A percentile compares a stretch with the other conserved stretches of the same genome.
Conservation (phyloP, 139 green algal species). For the Tetraselmis chui region DNA sequence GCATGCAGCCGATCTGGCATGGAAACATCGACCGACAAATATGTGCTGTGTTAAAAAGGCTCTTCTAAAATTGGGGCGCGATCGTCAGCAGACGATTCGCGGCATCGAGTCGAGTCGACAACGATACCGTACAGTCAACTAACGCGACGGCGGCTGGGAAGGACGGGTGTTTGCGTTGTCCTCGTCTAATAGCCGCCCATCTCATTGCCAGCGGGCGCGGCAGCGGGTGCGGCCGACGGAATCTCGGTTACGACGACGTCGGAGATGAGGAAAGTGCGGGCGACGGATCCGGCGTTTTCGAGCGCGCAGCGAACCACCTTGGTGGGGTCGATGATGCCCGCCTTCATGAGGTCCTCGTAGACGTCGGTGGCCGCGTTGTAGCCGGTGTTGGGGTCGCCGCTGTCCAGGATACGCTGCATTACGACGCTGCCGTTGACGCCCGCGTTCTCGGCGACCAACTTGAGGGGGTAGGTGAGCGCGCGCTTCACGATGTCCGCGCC, state of each 20-base stretch:
- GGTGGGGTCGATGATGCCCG: conserved; percentile 98
- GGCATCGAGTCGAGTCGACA: no score
- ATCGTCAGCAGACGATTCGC: no score
- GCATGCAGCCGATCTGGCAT: no score
- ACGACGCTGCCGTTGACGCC: conserved; percentile 95
- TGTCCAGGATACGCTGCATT: conserved; percentile 70
- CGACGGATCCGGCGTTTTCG: conserved; percentile 93
- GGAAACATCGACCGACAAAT: no score
- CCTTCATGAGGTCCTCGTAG: conserved; percentile 91
- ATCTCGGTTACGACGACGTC: conserved; percentile 88
- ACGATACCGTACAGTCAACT: no score
- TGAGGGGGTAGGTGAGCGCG: conserved; percentile 85
- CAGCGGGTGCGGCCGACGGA: conserved; percentile 56
- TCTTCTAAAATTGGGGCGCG: no score
- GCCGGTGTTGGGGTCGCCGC: conserved; percentile 45
- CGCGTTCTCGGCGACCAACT: conserved; percentile 95
- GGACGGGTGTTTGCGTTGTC: no score
- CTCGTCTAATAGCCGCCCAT: conserved; percentile 52
- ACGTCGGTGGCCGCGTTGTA: conserved; percentile 90
- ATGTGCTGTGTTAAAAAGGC: no score
- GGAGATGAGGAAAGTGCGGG: conserved; percentile 94
- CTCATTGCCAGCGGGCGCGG: conserved; percentile 12
- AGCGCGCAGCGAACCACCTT: conserved; percentile 94
- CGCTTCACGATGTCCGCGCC: conserved; percentile 95
- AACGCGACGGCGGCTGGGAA: no score